Evolutionary conservation across 495 filamentous ascomycete genomes (phyloP), one percentile per base, ranked within the genome.

Genomic region (Penicillium ochrochloron): DNA sequence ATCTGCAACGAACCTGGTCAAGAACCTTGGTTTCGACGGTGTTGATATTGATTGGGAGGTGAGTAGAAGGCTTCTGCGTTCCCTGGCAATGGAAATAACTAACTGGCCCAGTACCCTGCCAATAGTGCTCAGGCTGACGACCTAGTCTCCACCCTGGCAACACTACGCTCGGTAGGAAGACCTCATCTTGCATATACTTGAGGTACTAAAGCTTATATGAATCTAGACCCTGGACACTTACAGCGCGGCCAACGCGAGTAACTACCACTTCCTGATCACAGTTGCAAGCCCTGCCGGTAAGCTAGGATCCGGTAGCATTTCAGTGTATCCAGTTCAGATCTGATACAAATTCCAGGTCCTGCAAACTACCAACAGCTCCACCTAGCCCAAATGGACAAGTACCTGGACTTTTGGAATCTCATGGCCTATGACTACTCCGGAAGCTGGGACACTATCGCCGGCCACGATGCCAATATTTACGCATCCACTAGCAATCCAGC

Each of bases 361-460:
- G 59, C 71, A 10, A 85, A 93, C 71, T 92, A 91, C 73, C 70
- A 83, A 33, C 79, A 84, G 48, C 69, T 93, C 44, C 76, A 85
- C 25, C 72, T 94, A 5, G 44, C 67, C 0, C 80, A 76, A 11
- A 93, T 95, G 86, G 85, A 91, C 66, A 71, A 71, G 51, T 87
- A 85, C 55, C 74, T 94, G 8, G 92, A 96, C 60, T 78, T 76
- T 51, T 82, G 81, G 78, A 90, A 96, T 70, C 76, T 96, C 21
- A 93, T 94, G 90, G 88, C 87, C 14, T 92, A 92, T 64, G 89
- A 92, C 71, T 92, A 87, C 65, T 82, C 88, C 14, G 89, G 90
- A 56, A 82, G 82, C 33, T 97, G 91, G 92, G 88, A 90, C 65
- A 67, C 77, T 9, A 75, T 76, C 7, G 80, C 90, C 27, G 91